phyloP scores from a whole-genome alignment of 257 asterid species.

The Scutellaria galericulata region DNA sequence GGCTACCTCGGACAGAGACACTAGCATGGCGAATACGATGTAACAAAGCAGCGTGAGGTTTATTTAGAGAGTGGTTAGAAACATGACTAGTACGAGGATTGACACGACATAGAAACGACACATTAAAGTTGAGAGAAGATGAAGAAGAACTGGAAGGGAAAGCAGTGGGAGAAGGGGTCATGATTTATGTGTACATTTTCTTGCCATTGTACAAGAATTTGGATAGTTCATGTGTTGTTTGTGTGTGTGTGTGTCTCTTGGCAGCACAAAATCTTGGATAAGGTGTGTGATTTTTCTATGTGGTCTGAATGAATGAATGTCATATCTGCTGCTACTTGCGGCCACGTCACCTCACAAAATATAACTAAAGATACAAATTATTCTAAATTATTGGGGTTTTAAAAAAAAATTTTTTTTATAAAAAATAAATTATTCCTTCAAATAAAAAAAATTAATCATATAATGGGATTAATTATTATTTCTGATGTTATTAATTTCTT shows the following conservation, averaged over 20 bases:
- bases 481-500: too few relatives aligned
- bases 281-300: conserved; percentile 38
- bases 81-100: conserved; percentile 14
- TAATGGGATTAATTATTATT: too few relatives aligned
- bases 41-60: conserved; percentile 31
- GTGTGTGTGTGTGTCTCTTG: conserved; percentile 1
- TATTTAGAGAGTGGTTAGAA: conserved; percentile 19
- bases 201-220: conserved; percentile 39
- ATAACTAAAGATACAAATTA: too few relatives aligned
- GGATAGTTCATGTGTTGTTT: conserved; percentile 34
- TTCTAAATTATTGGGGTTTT: too few relatives aligned
- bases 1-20: conserved; percentile 48
- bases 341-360: conserved; percentile 29
- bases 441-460: too few relatives aligned
- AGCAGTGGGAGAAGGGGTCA: conserved; percentile 40
- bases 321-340: conserved; percentile 20
- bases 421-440: too few relatives aligned
- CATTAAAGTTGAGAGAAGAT: conserved; percentile 31
- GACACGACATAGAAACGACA: conserved; percentile 27
- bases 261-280: conserved; percentile 38
- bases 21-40: conserved; percentile 33
- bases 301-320: conserved; percentile 32
- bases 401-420: too few relatives aligned
- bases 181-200: conserved; percentile 24
- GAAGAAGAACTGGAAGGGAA: conserved; percentile 29